Evolutionary conservation across 2,329 filamentous ascomycete species (phyloP), one percentile per base, ranked within the genome.

Genomic region (Fusarium sp.): DNA sequence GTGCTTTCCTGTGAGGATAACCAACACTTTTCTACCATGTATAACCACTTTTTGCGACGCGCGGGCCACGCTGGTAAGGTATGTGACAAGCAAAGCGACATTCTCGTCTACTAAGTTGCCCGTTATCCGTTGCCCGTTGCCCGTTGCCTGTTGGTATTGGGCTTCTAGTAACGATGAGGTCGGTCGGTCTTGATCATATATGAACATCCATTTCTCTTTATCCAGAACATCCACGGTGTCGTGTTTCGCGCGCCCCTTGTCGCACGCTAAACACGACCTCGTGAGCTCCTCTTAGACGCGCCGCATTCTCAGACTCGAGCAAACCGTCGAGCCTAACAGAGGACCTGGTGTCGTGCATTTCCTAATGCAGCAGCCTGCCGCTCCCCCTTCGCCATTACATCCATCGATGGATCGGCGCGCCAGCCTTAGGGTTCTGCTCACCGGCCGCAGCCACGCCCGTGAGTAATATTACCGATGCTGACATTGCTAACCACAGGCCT

Each of bases 401-500:
- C 67, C 65, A 68, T 70, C 56, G 46, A 48, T 70, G 67, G 67
- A 70, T 70, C 56, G 44, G 45, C 53, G 49, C 37, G 37, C 50
- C 46, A 46, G 45, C 45, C 51, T 61, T 59, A 58, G 57, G 59
- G 57, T 55, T 59, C 47, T 62, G 53, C 61, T 69, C 66, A 69
- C 68, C 68, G 64, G 67, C 62, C 57, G 47, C 57, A 70, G 66
- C 61, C 61, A 70, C 62, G 58, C 54, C 54, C 62, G 57, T 52
- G 58, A 58, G 56, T 54, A 58, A 67, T 61, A 61, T 67, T 67
- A 68, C 61, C 56, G 53, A 59, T 61, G 47, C 49, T 64, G 57
- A 61, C 61, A 53, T 52, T 57, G 37, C 54, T 25, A 17, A 43
- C 23, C 19, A 38, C 21, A 49, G 58, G 31, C 37, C 32, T 49